Percentiles rank a stretch among this genome's conserved stretches.
These are phyloP conservation scores for Cyberlindnera japonica DNA, from an alignment of 805 yeast species.

Conservation along the genomic window DNA sequence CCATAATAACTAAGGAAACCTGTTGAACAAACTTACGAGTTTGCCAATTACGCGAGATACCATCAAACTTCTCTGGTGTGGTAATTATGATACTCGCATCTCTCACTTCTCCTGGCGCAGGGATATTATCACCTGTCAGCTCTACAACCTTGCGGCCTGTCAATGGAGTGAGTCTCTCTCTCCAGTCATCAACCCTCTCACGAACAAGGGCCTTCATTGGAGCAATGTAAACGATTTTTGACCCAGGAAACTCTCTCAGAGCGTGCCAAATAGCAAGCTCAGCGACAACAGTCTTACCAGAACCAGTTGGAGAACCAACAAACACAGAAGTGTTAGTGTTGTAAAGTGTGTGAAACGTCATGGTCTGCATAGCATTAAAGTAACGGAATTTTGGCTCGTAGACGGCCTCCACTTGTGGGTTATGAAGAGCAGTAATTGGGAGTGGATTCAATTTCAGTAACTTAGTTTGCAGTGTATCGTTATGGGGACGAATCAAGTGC, in stretches of 20 bases:
- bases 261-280: constrained; percentile 98
- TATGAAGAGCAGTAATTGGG: constrained; percentile 76
- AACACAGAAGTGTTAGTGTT: constrained; percentile 75
- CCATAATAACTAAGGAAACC: constrained; percentile 73
- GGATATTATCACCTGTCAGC: constrained; percentile 46
- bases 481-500: constrained; percentile 82
- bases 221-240: constrained; percentile 88
- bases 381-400: constrained; percentile 69
- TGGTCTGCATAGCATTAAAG: constrained; percentile 98
- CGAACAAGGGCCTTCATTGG: constrained; percentile 95
- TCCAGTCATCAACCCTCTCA: constrained; percentile 90
- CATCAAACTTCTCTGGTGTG: constrained; percentile 97
- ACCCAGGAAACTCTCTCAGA: constrained; percentile 76
- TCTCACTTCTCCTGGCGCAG: constrained; percentile 6
- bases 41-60: constrained; percentile 87
- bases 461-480: constrained; percentile 81
- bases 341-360: constrained; percentile 88
- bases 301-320: constrained; percentile 98
- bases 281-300: constrained; percentile 96
- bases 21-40: constrained; percentile 85
- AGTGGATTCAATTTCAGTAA: constrained; percentile 79
- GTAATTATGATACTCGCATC: constrained; percentile 73
- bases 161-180: constrained; percentile 71
- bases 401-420: constrained; percentile 60
- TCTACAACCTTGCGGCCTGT: constrained; percentile 86